Conservation (phyloP, 2,329 filamentous ascomycete genomes). For the Aspergillus uvarum region DNA sequence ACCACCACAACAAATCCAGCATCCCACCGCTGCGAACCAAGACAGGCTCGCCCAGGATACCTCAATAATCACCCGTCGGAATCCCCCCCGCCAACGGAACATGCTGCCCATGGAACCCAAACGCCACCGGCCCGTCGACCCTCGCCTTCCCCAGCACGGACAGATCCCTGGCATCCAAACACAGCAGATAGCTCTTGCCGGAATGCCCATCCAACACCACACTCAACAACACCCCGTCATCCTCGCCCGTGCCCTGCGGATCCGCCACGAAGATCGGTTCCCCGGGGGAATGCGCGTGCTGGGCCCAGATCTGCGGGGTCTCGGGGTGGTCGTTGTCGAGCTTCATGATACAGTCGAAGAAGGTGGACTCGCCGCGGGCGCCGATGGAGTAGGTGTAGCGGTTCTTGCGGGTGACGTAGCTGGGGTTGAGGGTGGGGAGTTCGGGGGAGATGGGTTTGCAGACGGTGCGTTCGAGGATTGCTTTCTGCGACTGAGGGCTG, state of each 20-base stretch:
- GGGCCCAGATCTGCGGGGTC: constrained; percentile 43
- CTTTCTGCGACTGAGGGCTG: constrained; percentile 13
- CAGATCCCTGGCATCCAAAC: constrained; percentile 51
- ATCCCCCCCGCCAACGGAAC: constrained; percentile 25
- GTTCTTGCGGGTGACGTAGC: constrained; percentile 44
- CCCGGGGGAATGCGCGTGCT: constrained; percentile 52
- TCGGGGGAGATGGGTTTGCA: constrained; percentile 39
- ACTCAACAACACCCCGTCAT: constrained; percentile 54
- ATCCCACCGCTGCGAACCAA: no score
- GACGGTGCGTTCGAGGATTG: constrained; percentile 29
- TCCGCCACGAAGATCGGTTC: constrained; percentile 55
- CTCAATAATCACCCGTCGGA: constrained; percentile 30
- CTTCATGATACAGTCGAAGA: constrained; percentile 55
- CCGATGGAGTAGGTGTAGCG: constrained; percentile 52
- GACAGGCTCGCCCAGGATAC: no score
- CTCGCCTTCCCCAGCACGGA: constrained; percentile 53
- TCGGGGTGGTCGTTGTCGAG: constrained; percentile 49
- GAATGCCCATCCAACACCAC: constrained; percentile 53
- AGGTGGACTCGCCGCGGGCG: constrained; percentile 48
- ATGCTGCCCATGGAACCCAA: constrained; percentile 56
- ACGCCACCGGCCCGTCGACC: constrained; percentile 49
- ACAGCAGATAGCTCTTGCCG: constrained; percentile 55
- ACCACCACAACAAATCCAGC: no score
- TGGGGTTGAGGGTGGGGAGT: constrained; percentile 53
- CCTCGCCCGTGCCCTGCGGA: constrained; percentile 40